Evolutionary conservation across 2,329 filamentous ascomycete species (phyloP), one percentile per base, ranked within the genome.

Genomic region (Colletotrichum sp.): DNA sequence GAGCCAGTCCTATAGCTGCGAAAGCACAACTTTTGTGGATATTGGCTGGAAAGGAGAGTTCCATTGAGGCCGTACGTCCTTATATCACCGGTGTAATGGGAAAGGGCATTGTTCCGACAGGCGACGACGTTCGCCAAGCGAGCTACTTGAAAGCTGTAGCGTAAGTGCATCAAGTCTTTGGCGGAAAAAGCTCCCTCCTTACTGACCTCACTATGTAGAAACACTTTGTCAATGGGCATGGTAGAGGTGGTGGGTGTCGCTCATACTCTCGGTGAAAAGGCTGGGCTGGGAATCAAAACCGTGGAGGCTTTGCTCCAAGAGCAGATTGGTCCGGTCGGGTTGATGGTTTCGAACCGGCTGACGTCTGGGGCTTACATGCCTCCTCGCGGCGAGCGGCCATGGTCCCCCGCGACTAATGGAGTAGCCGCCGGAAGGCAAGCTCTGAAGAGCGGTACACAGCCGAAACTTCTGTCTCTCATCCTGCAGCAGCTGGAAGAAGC

Each of bases 191-290:
- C 12, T 2, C 44, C 12, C n/a, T 7, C 6, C 12, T 22, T 6
- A 1, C n/a, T 22, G 12, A 52, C 0, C 6, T 52, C 44, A 52
- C n/a, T 8, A 2, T 52, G 1, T 5, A 52, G 44, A 0, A 52
- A 52, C 44, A 52, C n/a, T 6, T 8, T 52, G 3, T 22, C 44
- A 1, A 22, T 52, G 44, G 44, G 44, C 2, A 52, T 52, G 44
- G 44, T 52, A 22, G 44, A 52, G n/a, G 44, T 52, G 44, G 44
- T 52, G 44, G 44, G 44, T 52, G 44, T 52, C 4, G 44, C 44
- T 13, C 44, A 52, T 22, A 52, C 44, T 52, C 44, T 52, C 10
- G 44, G 44, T 4, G 44, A 52, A 22, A 52, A 52, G 44, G 44
- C 44, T 4, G 44, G 10, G 6, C 10, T 52, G 12, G 44, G 44